These are phyloP conservation scores for Lasiosphaeriaceae sp. DNA, from an alignment of 495 filamentous ascomycete species.

Conservation along the genomic window DNA sequence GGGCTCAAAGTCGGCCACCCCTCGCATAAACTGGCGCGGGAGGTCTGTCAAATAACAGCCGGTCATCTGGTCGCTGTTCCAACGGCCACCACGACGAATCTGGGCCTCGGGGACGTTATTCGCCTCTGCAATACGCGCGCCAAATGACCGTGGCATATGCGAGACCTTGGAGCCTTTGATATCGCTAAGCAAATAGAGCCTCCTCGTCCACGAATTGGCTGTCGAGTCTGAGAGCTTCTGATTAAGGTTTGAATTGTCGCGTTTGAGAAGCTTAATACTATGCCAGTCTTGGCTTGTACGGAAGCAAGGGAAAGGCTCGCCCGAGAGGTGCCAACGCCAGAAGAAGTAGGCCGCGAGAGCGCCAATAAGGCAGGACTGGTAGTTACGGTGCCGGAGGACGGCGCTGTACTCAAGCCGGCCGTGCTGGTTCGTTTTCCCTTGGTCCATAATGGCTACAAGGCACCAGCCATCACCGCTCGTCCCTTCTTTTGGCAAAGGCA, in stretches of 20 bases:
- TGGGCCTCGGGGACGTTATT: not conserved
- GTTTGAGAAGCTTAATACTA: not conserved
- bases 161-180: too few relatives aligned
- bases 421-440: not conserved
- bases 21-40: not conserved
- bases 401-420: not conserved
- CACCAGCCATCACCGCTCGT: not conserved
- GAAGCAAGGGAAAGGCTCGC: not conserved
- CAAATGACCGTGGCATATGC: not conserved
- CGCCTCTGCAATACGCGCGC: not conserved
- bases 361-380: not conserved
- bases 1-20: not conserved
- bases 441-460: not conserved
- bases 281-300: not conserved
- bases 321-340: not conserved
- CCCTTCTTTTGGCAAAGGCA: not conserved
- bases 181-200: not conserved
- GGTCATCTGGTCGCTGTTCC: not conserved
- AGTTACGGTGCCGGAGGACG: not conserved
- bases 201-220: not conserved
- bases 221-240: not conserved
- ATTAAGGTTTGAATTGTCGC: not conserved
- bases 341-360: not conserved
- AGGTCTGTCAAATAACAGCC: not conserved
- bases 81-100: not conserved